Conservation (phyloP, 2,329 filamentous ascomycete genomes). For the Alternaria brassicicola region DNA sequence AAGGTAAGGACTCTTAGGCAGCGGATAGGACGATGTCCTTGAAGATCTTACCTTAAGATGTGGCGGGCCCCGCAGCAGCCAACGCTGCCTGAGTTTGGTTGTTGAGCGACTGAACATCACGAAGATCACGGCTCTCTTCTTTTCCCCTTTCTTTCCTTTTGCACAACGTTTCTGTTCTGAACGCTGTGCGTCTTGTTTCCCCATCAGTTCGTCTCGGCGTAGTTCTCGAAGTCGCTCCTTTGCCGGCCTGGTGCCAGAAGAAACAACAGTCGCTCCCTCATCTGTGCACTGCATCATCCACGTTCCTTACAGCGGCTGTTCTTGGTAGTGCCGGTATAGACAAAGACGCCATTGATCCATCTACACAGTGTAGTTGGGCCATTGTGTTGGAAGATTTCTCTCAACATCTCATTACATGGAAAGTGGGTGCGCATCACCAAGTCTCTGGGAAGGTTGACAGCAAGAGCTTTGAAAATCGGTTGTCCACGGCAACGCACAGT, state of each 20-base stretch:
- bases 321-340: conserved; percentile 11
- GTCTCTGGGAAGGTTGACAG: not conserved
- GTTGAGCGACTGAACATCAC: conserved; percentile 38
- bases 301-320: conserved; percentile 36
- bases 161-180: conserved; percentile 21
- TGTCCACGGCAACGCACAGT: conserved; percentile 24
- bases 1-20: not conserved
- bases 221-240: conserved; percentile 24
- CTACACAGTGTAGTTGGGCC: conserved; percentile 11
- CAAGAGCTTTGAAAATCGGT: conserved; percentile 3
- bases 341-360: conserved; percentile 23
- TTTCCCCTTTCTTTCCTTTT: conserved; percentile 12
- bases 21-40: conserved; percentile 16
- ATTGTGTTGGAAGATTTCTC: conserved; percentile 1
- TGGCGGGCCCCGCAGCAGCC: conserved; percentile 14
- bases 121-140: conserved; percentile 20
- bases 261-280: conserved; percentile 15
- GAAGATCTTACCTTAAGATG: conserved; percentile 33
- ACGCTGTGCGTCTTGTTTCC: conserved; percentile 38
- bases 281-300: conserved; percentile 32
- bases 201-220: conserved; percentile 18
- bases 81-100: conserved; percentile 20
- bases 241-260: conserved; percentile 39
- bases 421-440: conserved; percentile 1
- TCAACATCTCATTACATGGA: not conserved